A percentile compares a stretch with the other conserved stretches of the same genome.
Evolutionary conservation across 192 early-diverging fungal genomes (phyloP).

Genomic region (Coemansia sp.): DNA sequence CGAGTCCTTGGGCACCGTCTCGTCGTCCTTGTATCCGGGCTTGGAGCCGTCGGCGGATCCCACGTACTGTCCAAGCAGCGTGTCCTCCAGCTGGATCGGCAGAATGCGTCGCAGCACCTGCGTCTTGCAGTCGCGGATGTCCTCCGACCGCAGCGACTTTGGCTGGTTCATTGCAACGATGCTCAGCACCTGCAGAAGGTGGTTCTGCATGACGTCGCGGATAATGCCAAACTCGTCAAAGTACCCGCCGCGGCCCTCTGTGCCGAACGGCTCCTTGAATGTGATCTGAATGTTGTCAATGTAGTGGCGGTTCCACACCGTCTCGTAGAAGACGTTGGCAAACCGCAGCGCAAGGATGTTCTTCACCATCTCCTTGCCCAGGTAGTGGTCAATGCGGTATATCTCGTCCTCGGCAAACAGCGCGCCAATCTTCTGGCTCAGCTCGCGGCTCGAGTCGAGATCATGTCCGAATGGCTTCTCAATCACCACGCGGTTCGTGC

Average conservation of each 20-base stretch:
- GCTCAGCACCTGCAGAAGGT: slow-evolving; percentile 90
- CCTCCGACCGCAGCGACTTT: slow-evolving; percentile 80
- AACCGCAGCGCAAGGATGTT: slow-evolving; percentile 92
- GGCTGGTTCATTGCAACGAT: slow-evolving; percentile 96
- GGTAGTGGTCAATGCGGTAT: slow-evolving; percentile 98
- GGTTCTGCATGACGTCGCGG: slow-evolving; percentile 94
- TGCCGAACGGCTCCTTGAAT: slow-evolving; percentile 97
- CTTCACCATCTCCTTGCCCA: slow-evolving; percentile 99
- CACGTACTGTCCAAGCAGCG: slow-evolving; percentile 90
- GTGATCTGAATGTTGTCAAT: slow-evolving; percentile 96
- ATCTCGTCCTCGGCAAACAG: slow-evolving; percentile 92
- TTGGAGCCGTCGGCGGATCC: slow-evolving; percentile 73
- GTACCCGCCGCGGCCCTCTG: slow-evolving; percentile 96
- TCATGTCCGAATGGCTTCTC: slow-evolving; percentile 99
- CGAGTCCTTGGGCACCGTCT: slow-evolving; percentile 81
- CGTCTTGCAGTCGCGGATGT: slow-evolving; percentile 95
- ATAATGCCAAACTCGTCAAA: slow-evolving; percentile 99
- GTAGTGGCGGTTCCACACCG: slow-evolving; percentile 85
- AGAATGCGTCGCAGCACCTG: slow-evolving; percentile 82
- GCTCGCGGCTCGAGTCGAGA: slow-evolving; percentile 73
- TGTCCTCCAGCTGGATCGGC: slow-evolving; percentile 77
- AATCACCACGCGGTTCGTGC: slow-evolving; percentile 84
- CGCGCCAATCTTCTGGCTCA: slow-evolving; percentile 69
- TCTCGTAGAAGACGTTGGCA: slow-evolving; percentile 91
- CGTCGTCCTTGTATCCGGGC: slow-evolving; percentile 93